A percentile compares a stretch with the other conserved stretches of the same genome.
These are phyloP conservation scores for Penicillium paneum DNA, from an alignment of 2,329 filamentous ascomycete genomes.

Conservation along the genomic window DNA sequence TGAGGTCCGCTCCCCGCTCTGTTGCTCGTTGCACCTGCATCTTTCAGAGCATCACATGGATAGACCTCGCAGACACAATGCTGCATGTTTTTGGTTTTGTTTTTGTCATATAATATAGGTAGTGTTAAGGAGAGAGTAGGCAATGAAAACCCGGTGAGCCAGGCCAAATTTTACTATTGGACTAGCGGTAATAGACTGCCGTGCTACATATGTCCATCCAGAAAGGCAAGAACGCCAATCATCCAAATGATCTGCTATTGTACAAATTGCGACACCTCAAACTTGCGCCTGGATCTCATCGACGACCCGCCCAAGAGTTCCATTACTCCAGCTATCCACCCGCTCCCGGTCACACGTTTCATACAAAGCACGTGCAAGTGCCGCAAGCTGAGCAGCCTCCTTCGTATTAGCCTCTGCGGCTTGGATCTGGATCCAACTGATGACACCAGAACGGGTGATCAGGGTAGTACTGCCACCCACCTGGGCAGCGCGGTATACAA, in stretches of 20 bases:
- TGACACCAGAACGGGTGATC: slow-evolving; percentile 68
- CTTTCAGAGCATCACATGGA: too few species aligned
- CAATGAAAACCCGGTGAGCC: too few species aligned
- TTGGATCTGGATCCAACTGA: slow-evolving; percentile 71
- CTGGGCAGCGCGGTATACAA: slow-evolving; percentile 64
- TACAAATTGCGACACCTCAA: slow-evolving; percentile 1
- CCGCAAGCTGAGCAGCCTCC: slow-evolving; percentile 45
- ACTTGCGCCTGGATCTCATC: slow-evolving; percentile 15
- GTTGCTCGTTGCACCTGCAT: too few species aligned
- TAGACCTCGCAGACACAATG: too few species aligned
- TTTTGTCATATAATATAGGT: too few species aligned
- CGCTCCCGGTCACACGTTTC: slow-evolving; percentile 66
- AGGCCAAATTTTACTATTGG: too few species aligned
- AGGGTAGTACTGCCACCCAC: slow-evolving; percentile 76
- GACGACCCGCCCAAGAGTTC: slow-evolving; percentile 38
- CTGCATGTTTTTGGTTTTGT: too few species aligned
- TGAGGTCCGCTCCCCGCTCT: too few species aligned
- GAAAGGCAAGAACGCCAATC: not conserved
- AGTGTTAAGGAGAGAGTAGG: too few species aligned
- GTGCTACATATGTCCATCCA: not conserved
- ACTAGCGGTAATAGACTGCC: too few species aligned
- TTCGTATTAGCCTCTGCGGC: slow-evolving; percentile 50
- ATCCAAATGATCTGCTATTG: not conserved
- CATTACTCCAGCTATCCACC: slow-evolving; percentile 64
- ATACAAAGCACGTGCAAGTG: slow-evolving; percentile 59